Evolutionary conservation across 805 yeast genomes (phyloP), one percentile per base, ranked within the genome.

Genomic region (Metschnikowia koreensis): DNA sequence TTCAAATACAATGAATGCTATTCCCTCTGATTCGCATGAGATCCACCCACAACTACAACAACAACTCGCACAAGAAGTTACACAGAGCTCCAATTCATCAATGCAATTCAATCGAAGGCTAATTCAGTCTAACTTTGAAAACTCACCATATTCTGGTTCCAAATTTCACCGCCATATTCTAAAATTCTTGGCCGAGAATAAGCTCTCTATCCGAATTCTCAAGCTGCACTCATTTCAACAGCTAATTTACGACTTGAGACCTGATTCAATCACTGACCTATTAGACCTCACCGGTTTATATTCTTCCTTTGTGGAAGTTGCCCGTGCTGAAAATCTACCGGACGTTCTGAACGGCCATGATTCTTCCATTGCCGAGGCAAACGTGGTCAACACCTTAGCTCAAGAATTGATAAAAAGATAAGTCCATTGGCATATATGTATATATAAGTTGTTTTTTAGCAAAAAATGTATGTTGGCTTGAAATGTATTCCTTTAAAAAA

Each of bases 151-250:
- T 61, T 60, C 82, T 1, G 63, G 72, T 15, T 62, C 69, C 61
- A 76, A 74, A 55, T 79, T 81, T 60, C 84, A 79, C 52, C 75
- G 74, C 54, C 81, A 80, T 54, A 63, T 81, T 29, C 67, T 80
- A 70, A 73, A 69, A 55, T 81, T 81, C 51, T 61, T 81, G 38
- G 70, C 76, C 13, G 84, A 80, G n/a, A 78, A 81, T 62, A 79
- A 79, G 59, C 64, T 81, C 10, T 73, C 81, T 0, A 70, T 80
- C 31, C 68, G 66, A 22, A 73, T 75, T 9, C 75, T 80, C n/a
- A 77, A 76, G 62, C 74, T 81, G 46, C 75, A 69, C 22, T 70
- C 81, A 8, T 81, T 81, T 58, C 78, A 77, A 60, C 83, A 81
- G 55, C 60, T 81, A 40, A 67, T 81, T 13, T 75, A 73, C 57